Evolutionary conservation across 768 basidiomycete species (phyloP), one percentile per base, ranked within the genome.

Genomic region (Lyophyllum decastes): DNA sequence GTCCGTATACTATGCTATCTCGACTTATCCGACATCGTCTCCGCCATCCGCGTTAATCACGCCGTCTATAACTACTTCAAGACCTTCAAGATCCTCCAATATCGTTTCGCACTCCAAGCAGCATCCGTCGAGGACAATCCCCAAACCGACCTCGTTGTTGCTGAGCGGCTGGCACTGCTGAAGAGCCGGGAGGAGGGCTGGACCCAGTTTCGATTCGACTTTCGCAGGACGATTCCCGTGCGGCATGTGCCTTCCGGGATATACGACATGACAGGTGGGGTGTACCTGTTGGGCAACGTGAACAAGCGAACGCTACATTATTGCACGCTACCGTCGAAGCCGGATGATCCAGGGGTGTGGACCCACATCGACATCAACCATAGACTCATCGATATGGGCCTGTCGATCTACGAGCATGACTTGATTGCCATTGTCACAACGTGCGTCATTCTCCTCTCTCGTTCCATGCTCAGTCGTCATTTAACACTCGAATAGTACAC

Each of bases 331-430:
- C 78, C 78, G 2, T 68, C 64, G 17, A 57, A 49, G 19, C 57
- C 62, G 6, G 57, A 52, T 11, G 70, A 75, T 24, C 57, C 62
- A 8, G 26, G 63, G 1, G 49, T 55, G n/a, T 78, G 76, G 75
- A 68, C 59, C 40, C 56, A 21, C 30, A 64, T 78, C 16, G 38
- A 59, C 21, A 57, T 72, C 16, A 61, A 68, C 5, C 63, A 67
- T 5, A 63, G 58, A 14, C 68, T 79, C 46, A 67, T 81, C 21
- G 79, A 80, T 57, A 73, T 81, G 55, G 78, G 77, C 7, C 61
- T 80, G 26, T 70, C 73, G 27, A 62, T 79, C 4, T 70, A 73
- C 27, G 78, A 80, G 55, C 78, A 80, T 47, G 75, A 81, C 62
- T 62, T 81, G 25, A 67, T 80, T 19, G 78, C 70, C 7, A 56